Evolutionary conservation across 371 early-diverging fungal genomes (phyloP).

Genomic region (Sporodiniella umbellata): DNA sequence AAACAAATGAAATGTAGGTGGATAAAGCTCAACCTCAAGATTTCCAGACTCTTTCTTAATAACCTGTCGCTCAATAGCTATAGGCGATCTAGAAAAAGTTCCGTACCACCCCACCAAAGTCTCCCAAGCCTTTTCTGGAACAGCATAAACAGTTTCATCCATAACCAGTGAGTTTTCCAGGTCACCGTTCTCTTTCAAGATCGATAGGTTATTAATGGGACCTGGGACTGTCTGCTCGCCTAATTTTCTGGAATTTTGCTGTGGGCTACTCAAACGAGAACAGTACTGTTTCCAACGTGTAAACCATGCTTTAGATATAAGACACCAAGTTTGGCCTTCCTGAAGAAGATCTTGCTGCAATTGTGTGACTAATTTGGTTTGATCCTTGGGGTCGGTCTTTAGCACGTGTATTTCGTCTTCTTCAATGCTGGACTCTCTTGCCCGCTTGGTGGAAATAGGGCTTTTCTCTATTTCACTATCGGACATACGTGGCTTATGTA

Average conservation of each 20-base stretch:
- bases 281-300: slow-evolving; percentile 23
- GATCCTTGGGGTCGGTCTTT: slow-evolving; percentile 19
- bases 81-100: slow-evolving; percentile 1
- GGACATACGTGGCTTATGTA: slow-evolving; percentile 12
- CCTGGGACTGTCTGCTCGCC: slow-evolving; percentile 16
- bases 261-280: slow-evolving; percentile 12
- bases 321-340: slow-evolving; percentile 16
- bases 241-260: slow-evolving; percentile 1
- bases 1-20: slow-evolving; percentile 20
- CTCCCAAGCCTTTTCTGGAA: slow-evolving; percentile 21
- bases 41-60: neutral
- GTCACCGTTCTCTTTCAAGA: slow-evolving; percentile 6
- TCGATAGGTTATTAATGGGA: slow-evolving; percentile 13
- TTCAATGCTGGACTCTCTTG: slow-evolving; percentile 25
- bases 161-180: slow-evolving; percentile 10
- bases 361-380: slow-evolving; percentile 12
- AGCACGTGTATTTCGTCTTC: slow-evolving; percentile 9
- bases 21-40: slow-evolving; percentile 17
- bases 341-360: slow-evolving; percentile 14
- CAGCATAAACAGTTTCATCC: slow-evolving; percentile 6
- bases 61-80: slow-evolving; percentile 10
- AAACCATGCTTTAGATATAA: slow-evolving; percentile 19
- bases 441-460: slow-evolving; percentile 20
- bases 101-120: slow-evolving; percentile 19
- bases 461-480: slow-evolving; percentile 16